A percentile compares a stretch with the other conserved stretches of the same genome.
These are phyloP conservation scores for Venturia nashicola DNA, from an alignment of 2,329 filamentous ascomycete genomes.

Conservation along the genomic window DNA sequence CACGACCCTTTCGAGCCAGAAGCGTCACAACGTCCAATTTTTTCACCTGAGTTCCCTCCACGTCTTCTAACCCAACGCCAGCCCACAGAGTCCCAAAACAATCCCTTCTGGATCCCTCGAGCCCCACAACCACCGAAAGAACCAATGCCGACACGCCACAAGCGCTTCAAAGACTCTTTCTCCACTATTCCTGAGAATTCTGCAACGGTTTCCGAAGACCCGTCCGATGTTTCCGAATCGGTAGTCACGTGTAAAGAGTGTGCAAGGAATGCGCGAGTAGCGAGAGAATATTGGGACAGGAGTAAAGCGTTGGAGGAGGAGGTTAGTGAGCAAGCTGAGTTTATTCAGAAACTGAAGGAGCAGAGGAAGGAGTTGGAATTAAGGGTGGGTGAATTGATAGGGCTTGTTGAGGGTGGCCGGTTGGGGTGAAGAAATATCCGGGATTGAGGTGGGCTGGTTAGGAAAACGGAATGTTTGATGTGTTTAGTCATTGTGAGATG, in stretches of 20 bases:
- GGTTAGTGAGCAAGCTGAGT: background rate
- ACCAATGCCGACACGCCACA: background rate
- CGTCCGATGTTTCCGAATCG: too few species aligned
- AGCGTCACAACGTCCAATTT: background rate
- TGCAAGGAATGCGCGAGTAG: background rate
- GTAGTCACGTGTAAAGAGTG: background rate
- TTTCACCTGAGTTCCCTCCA: background rate
- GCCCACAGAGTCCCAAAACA: background rate
- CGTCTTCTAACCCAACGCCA: background rate
- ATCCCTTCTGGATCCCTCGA: background rate
- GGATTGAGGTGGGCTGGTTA: too few species aligned
- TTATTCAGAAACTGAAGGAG: background rate
- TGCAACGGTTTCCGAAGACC: background rate
- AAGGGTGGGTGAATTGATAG: background rate
- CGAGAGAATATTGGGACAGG: background rate
- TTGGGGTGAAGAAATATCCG: too few species aligned
- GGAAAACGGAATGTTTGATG: too few species aligned
- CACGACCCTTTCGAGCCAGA: background rate
- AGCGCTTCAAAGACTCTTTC: background rate
- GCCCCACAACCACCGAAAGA: background rate
- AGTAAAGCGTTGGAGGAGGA: background rate
- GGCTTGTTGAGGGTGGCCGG: background rate
- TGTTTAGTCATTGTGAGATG: too few species aligned
- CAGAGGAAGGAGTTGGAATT: background rate
- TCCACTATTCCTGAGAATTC: background rate